Evolutionary conservation across 305 asterid genomes (phyloP).

Genomic region (Fraxinus platypoda): DNA sequence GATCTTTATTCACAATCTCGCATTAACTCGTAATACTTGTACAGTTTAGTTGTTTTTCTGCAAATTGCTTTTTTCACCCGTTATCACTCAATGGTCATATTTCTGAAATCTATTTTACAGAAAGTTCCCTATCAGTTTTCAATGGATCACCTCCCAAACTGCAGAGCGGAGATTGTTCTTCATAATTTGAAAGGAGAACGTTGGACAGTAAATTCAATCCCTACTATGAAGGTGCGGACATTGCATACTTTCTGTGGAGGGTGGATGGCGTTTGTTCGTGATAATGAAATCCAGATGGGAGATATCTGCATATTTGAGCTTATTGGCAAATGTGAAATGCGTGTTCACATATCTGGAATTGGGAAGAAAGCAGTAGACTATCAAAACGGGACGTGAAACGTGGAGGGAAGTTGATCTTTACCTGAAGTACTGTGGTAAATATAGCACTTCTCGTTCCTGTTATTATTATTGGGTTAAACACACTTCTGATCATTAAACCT

Average conservation of each 20-base stretch:
- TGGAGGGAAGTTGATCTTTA: slow-evolving; percentile 26
- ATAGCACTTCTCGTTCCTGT: neutral
- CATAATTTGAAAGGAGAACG: slow-evolving; percentile 68
- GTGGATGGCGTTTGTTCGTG: slow-evolving; percentile 96
- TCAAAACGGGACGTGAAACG: slow-evolving; percentile 37
- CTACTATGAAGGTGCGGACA: slow-evolving; percentile 76
- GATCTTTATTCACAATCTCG: neutral
- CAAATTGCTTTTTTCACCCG: slow-evolving; percentile 11
- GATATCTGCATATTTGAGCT: slow-evolving; percentile 97
- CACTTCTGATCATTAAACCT: neutral
- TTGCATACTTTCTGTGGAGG: slow-evolving; percentile 96
- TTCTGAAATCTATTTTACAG: slow-evolving; percentile 36
- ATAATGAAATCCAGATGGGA: slow-evolving; percentile 77
- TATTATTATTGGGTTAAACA: neutral
- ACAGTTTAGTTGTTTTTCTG: neutral
- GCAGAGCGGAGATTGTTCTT: slow-evolving; percentile 77
- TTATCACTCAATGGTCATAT: slow-evolving; percentile 23
- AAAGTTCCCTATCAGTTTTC: slow-evolving; percentile 89
- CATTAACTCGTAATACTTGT: neutral
- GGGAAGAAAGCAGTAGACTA: slow-evolving; percentile 57
- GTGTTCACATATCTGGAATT: slow-evolving; percentile 72
- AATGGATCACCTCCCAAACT: slow-evolving; percentile 69
- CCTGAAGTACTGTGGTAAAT: slow-evolving; percentile 32
- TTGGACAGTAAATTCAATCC: slow-evolving; percentile 91
- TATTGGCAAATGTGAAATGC: slow-evolving; percentile 73